A percentile compares a stretch with the other conserved stretches of the same genome.
These are phyloP conservation scores for Epichloe sp. DNA, from an alignment of 2,329 filamentous ascomycete genomes.

Conservation along the genomic window DNA sequence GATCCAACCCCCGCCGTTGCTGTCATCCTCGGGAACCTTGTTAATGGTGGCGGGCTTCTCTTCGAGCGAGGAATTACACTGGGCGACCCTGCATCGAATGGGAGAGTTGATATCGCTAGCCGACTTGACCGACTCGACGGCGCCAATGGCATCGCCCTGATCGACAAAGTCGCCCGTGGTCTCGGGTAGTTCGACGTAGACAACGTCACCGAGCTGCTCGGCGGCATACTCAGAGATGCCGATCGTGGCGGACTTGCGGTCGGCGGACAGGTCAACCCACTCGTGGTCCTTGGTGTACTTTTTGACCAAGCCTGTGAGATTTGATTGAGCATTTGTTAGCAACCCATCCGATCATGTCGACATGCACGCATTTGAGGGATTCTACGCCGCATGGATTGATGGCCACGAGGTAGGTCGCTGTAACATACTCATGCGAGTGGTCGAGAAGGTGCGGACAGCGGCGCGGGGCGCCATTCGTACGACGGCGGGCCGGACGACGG, in stretches of 20 bases:
- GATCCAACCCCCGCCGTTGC: slow-evolving; percentile 75
- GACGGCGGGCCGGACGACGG: slow-evolving; percentile 30
- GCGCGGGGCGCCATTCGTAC: slow-evolving; percentile 25
- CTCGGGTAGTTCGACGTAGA: slow-evolving; percentile 88
- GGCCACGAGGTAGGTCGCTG: background rate
- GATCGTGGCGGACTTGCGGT: slow-evolving; percentile 66
- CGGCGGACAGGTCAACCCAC: slow-evolving; percentile 81
- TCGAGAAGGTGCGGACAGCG: slow-evolving; percentile 30
- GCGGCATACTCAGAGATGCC: slow-evolving; percentile 90
- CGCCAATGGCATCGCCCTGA: slow-evolving; percentile 75
- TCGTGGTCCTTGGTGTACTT: slow-evolving; percentile 96
- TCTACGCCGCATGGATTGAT: too few relatives aligned
- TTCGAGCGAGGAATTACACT: slow-evolving; percentile 63
- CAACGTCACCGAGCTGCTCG: slow-evolving; percentile 85
- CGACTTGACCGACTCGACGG: slow-evolving; percentile 96
- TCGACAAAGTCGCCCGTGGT: slow-evolving; percentile 48
- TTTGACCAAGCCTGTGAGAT: slow-evolving; percentile 47
- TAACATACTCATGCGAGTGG: slow-evolving; percentile 23
- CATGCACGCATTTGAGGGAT: too few relatives aligned
- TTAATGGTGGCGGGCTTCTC: slow-evolving; percentile 83
- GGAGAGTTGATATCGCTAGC: slow-evolving; percentile 96
- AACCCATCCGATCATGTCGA: background rate
- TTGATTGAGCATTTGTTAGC: background rate
- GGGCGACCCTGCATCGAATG: slow-evolving; percentile 60
- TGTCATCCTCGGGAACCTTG: slow-evolving; percentile 69